Evolutionary conservation across 352 stramenopile genomes (phyloP), one percentile per base, ranked within the genome.

Genomic region (Pythium oligandrum): DNA sequence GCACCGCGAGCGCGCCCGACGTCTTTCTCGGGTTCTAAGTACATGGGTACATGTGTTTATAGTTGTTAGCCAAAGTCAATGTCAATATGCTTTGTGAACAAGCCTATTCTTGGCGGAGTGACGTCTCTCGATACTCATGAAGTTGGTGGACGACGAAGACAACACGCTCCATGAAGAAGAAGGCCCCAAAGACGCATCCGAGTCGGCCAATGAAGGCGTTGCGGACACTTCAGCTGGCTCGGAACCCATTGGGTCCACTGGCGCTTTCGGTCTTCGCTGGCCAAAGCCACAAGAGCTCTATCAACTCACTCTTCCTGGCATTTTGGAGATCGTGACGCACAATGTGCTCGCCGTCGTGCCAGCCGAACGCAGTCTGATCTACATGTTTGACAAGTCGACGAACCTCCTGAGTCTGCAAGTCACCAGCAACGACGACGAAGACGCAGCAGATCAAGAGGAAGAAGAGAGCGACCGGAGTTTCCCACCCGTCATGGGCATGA

Each of bases 401-500:
- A 77, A 87, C 51, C n/a, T 70, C 31, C 55, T 87, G 40, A 60
- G 64, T 44, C 55, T 58, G 7, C 67, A 83, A 36, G 58, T 83
- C 6, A 57, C 49, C 17, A 52, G 35, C 32, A 30, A 10, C 26
- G 51, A 56, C 4, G 3, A 32, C 6, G 38, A 56, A 2, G 9
- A 3, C 31, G 51, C 60, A 2, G 66, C 54, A n/a, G 39, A 65
- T 53, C 55, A 35, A 39, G 36, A 44, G 12, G 55, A 46, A 26
- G 44, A 47, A 0, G 54, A 61, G 0, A 44, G 42, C 0, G 60
- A 34, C 36, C 53, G 63, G 17, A 71, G 63, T 34, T 85, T 87
- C 39, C 64, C 71, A 0, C 76, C 76, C 0, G 73, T 84, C 11
- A 58, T 87, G 54, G 76, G 76, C 31, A 70, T 87, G 59, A 57